Percentiles rank a stretch among this genome's conserved stretches.
phyloP scores from a whole-genome alignment of 2,329 filamentous ascomycete species.

The Cladosporium velox region DNA sequence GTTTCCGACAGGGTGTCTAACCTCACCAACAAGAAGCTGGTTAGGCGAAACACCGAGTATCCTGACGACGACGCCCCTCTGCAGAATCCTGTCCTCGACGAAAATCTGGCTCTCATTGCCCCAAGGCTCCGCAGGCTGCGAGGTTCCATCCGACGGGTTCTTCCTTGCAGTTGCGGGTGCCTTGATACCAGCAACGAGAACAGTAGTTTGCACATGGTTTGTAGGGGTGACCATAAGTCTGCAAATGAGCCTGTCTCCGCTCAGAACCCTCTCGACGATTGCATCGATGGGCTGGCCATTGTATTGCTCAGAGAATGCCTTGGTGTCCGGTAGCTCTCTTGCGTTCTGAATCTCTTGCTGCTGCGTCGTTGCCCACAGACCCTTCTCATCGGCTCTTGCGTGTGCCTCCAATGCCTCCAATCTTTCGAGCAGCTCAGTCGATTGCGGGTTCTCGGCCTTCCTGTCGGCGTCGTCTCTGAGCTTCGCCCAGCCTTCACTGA shows the following conservation, averaged over 20 bases:
- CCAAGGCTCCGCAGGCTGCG: slow-evolving; percentile 82
- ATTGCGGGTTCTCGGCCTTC: slow-evolving; percentile 82
- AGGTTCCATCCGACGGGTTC: slow-evolving; percentile 74
- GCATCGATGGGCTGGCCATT: slow-evolving; percentile 80
- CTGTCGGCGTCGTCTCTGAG: slow-evolving; percentile 90
- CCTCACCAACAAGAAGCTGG: slow-evolving; percentile 82
- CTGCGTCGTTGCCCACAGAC: slow-evolving; percentile 72
- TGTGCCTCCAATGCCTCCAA: slow-evolving; percentile 75
- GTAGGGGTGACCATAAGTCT: slow-evolving; percentile 77
- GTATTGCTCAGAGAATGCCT: slow-evolving; percentile 74
- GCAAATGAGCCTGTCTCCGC: slow-evolving; percentile 84
- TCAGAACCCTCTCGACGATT: slow-evolving; percentile 86
- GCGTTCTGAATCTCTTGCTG: slow-evolving; percentile 70
- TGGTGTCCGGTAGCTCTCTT: slow-evolving; percentile 77
- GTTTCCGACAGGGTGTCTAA: slow-evolving; percentile 83
- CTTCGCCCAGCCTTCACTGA: slow-evolving; percentile 90
- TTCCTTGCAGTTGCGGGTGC: slow-evolving; percentile 86
- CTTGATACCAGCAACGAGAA: slow-evolving; percentile 84
- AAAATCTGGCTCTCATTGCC: slow-evolving; percentile 88
- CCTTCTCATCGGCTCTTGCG: slow-evolving; percentile 77
- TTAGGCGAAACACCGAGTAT: slow-evolving; percentile 87
- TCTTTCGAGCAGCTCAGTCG: slow-evolving; percentile 69
- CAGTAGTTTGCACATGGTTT: slow-evolving; percentile 85
- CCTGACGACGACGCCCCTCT: slow-evolving; percentile 79
- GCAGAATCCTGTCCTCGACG: slow-evolving; percentile 81